Conservation (phyloP, 2,329 filamentous ascomycete genomes). For the Sphaerostilbella broomeana region DNA sequence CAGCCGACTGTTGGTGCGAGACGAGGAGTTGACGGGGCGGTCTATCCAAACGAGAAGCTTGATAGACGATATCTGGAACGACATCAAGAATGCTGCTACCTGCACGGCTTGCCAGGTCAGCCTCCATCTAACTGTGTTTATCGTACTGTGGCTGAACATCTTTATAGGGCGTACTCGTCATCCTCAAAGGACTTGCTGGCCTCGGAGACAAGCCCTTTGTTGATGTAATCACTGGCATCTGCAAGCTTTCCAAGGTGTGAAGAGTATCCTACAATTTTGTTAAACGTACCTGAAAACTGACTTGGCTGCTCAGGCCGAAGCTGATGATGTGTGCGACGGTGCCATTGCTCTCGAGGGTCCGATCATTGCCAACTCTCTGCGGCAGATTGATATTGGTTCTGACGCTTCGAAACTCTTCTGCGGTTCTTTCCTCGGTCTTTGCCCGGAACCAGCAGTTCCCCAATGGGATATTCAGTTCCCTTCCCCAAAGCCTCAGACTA, state of each 20-base stretch:
- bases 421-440: slow-evolving; percentile 47
- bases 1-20: slow-evolving; percentile 1
- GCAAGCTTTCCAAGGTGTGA: slow-evolving; percentile 27
- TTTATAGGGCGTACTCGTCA: slow-evolving; percentile 20
- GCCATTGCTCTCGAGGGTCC: slow-evolving; percentile 46
- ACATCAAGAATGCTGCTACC: slow-evolving; percentile 19
- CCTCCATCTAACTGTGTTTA: not conserved
- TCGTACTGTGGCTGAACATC: not conserved
- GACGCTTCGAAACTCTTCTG: slow-evolving; percentile 46
- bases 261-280: not conserved
- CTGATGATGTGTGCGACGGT: slow-evolving; percentile 50
- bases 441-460: slow-evolving; percentile 40
- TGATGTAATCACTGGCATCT: slow-evolving; percentile 24
- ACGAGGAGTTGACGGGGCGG: slow-evolving; percentile 9
- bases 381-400: slow-evolving; percentile 41
- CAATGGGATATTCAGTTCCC: slow-evolving; percentile 39
- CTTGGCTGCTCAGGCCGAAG: slow-evolving; percentile 33
- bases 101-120: slow-evolving; percentile 23
- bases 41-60: slow-evolving; percentile 11
- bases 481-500: slow-evolving; percentile 30
- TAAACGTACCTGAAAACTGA: too few relatives aligned
- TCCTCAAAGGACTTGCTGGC: slow-evolving; percentile 37
- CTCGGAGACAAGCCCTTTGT: slow-evolving; percentile 38
- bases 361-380: slow-evolving; percentile 43
- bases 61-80: slow-evolving; percentile 20